Evolutionary conservation across 2,329 filamentous ascomycete species (phyloP), one percentile per base, ranked within the genome.

Genomic region (Ploettnerulaceae sp.): DNA sequence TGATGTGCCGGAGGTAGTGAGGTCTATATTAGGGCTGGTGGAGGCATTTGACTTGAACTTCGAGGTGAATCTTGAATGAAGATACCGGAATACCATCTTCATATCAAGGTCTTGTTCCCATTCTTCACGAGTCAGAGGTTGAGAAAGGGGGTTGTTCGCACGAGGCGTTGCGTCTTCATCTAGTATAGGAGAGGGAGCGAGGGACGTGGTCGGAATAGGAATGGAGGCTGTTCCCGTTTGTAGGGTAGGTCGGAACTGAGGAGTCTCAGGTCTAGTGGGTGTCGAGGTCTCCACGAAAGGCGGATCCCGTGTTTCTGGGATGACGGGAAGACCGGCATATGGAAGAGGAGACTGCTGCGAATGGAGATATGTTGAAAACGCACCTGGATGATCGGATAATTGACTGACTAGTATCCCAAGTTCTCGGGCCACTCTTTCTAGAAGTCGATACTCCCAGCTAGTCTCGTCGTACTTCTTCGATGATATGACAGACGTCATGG

Each of bases 31-130:
- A 65, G 47, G 64, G 63, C 48, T 60, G 55, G 61, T 66, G 51
- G 70, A 66, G 44, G 66, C 64, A 39, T 71, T 64, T 5, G 64
- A 38, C 8, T 33, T 17, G 37, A 56, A 57, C 58, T 71, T 69
- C 12, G 77, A 71, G 48, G 79, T 73, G 65, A 95, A 91, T 49
- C 87, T 82, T 14, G 80, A 85, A 48, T 83, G 79, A 22, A 95
- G 75, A 62, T 93, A 97, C 38, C 83, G 81, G 70, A 97, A 97
- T 25, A 97, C 86, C 64, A 95, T 85, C 62, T 86, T 86, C 55
- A 96, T 79, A 61, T 97, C 90, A 4, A 97, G 76, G 44, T 95
- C 87, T 50, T 84, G 82, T 67, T 97, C 90, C 93, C 93, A 98
- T 58, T 87, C 69, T 25, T 72, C 62, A 11, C 51, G 47, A 5